phyloP scores from a whole-genome alignment of 768 basidiomycete genomes.

The Cyathus striatus region DNA sequence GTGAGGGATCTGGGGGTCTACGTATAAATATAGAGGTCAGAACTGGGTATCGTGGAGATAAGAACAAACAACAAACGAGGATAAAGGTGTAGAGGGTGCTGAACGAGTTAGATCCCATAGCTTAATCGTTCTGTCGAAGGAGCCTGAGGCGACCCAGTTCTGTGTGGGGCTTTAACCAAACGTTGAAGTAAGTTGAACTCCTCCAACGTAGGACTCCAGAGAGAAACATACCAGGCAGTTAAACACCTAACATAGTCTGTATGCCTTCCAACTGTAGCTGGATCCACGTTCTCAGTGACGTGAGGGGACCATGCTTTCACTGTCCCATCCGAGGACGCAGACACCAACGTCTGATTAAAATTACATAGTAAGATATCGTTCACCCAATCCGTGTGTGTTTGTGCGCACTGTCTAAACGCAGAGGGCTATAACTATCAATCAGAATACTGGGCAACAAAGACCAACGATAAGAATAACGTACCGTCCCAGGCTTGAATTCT shows the following conservation, averaged over 20 bases:
- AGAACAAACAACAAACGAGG: no score
- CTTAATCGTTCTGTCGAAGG: slow-evolving; percentile 91
- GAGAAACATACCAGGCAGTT: slow-evolving; percentile 53
- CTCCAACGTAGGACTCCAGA: neutral
- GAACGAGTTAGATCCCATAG: slow-evolving; percentile 79
- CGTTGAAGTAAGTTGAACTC: slow-evolving; percentile 12
- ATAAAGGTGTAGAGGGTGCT: slow-evolving; percentile 5
- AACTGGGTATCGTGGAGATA: no score
- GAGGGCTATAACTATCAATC: slow-evolving; percentile 32
- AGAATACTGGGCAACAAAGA: slow-evolving; percentile 6
- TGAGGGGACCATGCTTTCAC: slow-evolving; percentile 94
- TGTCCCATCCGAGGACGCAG: slow-evolving; percentile 94
- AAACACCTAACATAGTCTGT: slow-evolving; percentile 85
- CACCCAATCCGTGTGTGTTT: slow-evolving; percentile 93
- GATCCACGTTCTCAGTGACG: slow-evolving; percentile 48
- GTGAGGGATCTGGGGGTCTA: no score
- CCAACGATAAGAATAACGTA: slow-evolving; percentile 22
- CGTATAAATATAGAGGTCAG: no score
- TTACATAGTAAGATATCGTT: slow-evolving; percentile 93
- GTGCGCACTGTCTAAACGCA: slow-evolving; percentile 82
- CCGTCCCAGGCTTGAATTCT: slow-evolving; percentile 41
- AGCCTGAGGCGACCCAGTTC: slow-evolving; percentile 89
- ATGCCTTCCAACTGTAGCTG: slow-evolving; percentile 68
- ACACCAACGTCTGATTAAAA: slow-evolving; percentile 90
- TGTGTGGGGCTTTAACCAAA: slow-evolving; percentile 69